Base-by-base conservation (phyloP, 768 basidiomycete genomes). In the Mycena olivaceomarginata region DNA sequence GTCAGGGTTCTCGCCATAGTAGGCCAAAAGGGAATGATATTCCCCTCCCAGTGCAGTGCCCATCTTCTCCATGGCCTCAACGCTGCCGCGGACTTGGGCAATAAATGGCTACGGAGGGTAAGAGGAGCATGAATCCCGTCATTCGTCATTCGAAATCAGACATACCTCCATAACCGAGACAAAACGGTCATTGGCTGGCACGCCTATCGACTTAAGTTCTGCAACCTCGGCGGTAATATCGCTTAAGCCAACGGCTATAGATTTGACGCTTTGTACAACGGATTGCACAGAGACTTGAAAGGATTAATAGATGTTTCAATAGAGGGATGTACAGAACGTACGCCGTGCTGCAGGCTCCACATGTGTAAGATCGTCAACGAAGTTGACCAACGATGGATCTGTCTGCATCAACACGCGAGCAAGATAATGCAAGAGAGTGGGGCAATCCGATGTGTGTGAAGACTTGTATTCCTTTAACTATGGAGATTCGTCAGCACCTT, bases 341-440 rank as follows among this genome's bases (percentile, higher is more conserved):
- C 90, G 79, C 80, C 96, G 90, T 25, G 96, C 94, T 12, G 96
- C 97, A 5, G 95, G 92, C 82, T 97, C 96, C 3, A 98, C 80
- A 82, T 92, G 93, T 1, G 96, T 94, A 80, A 96, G 85, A 15
- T 98, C 97, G 37, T 96, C 94, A 5, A 95, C 90, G 84, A 97
- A 98, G 20, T 89, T 88, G 6, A 94, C 86, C 15, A 96, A 83
- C 0, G 89, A 86, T 0, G 94, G 90, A 81, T 97, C 93, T 8
- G 89, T 90, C 41, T 93, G 90, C 72, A 95, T 80, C 18, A 98
- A 88, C 8, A 95, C 90, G 63, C 91, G 90, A 15, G 95, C 96
- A n/a, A 98, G 83, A 82, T 97, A 98, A 83, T 98, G 97, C 15
- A 98, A 88, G n/a, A 99, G 87, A 0, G 97, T 98, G 0, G 97